Evolutionary conservation across 441 rosid genomes (phyloP).

Genomic region (Francoa sonchifolia): DNA sequence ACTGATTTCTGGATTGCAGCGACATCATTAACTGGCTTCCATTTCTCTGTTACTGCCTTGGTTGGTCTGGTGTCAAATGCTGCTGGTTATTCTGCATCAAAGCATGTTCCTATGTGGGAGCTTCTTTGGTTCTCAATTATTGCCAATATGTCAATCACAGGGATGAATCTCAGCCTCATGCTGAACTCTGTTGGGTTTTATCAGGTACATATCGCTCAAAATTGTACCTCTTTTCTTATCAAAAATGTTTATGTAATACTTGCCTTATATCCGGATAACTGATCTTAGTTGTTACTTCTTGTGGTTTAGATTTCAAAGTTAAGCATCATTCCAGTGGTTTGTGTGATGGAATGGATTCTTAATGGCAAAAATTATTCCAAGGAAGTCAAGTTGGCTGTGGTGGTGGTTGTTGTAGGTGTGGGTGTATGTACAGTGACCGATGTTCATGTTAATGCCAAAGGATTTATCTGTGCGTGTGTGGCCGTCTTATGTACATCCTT

Average conservation of each 20-base stretch:
- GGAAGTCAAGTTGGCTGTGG: slow-evolving; percentile 19
- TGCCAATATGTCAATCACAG: slow-evolving; percentile 19
- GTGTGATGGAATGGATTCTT: slow-evolving; percentile 20
- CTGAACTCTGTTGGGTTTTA: slow-evolving; percentile 22
- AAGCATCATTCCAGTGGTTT: slow-evolving; percentile 23
- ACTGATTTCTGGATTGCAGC: slow-evolving; percentile 12
- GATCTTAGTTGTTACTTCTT: neutral
- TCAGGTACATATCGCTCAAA: slow-evolving; percentile 11
- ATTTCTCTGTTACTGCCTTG: slow-evolving; percentile 20
- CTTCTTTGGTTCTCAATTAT: slow-evolving; percentile 22
- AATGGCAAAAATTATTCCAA: slow-evolving; percentile 15
- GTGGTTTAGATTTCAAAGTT: slow-evolving; percentile 17
- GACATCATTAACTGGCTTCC: slow-evolving; percentile 19
- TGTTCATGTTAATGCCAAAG: slow-evolving; percentile 19
- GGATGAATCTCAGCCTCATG: slow-evolving; percentile 23
- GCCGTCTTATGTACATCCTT: slow-evolving; percentile 18
- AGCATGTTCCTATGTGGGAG: slow-evolving; percentile 22
- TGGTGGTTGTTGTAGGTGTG: slow-evolving; percentile 20
- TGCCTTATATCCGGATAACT: too few species aligned
- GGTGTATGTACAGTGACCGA: slow-evolving; percentile 22
- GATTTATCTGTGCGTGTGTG: slow-evolving; percentile 20
- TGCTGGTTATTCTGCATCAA: slow-evolving; percentile 20
- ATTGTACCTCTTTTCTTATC: too few species aligned
- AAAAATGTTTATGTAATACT: too few species aligned
- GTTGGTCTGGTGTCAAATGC: slow-evolving; percentile 21